Base-by-base conservation (phyloP, 169 alveolate species). In the Plasmodium adleri region DNA sequence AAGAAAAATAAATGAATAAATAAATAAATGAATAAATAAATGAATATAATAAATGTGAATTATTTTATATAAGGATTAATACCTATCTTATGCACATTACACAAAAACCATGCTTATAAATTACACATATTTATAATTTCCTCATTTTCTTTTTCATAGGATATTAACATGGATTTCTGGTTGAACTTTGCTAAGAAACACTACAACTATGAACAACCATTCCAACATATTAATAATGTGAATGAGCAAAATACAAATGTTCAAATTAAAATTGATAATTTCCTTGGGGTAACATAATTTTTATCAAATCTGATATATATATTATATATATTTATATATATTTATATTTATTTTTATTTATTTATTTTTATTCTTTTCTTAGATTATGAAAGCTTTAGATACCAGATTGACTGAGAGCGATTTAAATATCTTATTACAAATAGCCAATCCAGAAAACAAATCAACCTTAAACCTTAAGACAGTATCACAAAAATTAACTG, bases 361-460 rank as follows among this genome's bases (percentile, higher is more conserved):
- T 45, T 68, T 68, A 47, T 47, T 45, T 39, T 47, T 39, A 3
- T 68, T 24, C 24, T 12, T 5, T 32, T 10, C 24, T 17, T 1
- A 76, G 88, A 58, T 76, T 24, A 76, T 76, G 88, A 76, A 63
- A 12, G 88, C 88, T 6, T 58, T 76, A 28, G 88, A 76, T 39
- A 76, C 88, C 13, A 76, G 76, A 63, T 45, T 76, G 58, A 62
- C 88, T 13, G 88, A 76, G 13, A 76, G 66, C 17, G 88, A 76
- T 49, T 43, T 76, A 12, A 58, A 76, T 2, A 24, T 76, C 1
- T 58, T 76, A 17, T 39, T 76, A 32, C 39, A 76, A 32, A 76
- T 76, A 50, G 24, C 88, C 4, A 76, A 76, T 26, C 88, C 88
- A 20, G 75, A 76, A 9, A 76, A 76, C 9, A 66, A 76, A 64